phyloP scores from a whole-genome alignment of 208 protist genomes.

The Leishmania aethiopica region DNA sequence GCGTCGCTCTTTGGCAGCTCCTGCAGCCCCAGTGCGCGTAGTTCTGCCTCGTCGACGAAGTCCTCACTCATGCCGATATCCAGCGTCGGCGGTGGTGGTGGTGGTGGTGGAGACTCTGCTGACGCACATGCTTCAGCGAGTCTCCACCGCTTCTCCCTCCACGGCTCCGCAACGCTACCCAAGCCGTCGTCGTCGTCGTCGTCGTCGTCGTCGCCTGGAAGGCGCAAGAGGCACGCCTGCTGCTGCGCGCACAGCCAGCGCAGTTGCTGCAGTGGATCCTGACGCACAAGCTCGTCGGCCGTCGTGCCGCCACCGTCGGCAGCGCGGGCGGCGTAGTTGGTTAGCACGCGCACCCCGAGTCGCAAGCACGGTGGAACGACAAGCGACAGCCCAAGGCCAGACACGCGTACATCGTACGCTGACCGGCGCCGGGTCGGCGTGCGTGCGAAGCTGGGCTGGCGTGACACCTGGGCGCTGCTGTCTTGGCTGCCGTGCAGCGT shows the following conservation, averaged over 20 bases:
- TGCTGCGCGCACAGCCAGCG: slow-evolving; percentile 27
- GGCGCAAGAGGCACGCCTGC: neutral
- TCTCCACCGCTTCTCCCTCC: neutral
- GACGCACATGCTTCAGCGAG: neutral
- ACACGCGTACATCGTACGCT: slow-evolving; percentile 47
- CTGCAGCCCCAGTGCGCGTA: slow-evolving; percentile 14
- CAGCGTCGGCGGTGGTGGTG: neutral
- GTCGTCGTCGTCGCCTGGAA: too few relatives aligned
- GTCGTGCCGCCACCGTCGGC: slow-evolving; percentile 12
- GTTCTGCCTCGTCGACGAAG: slow-evolving; percentile 13
- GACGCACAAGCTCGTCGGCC: slow-evolving; percentile 21
- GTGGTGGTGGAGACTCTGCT: neutral
- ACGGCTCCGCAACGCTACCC: neutral
- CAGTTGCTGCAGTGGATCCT: slow-evolving; percentile 26
- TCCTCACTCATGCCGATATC: neutral
- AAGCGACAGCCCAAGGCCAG: slow-evolving; percentile 50
- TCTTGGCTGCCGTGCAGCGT: too few relatives aligned
- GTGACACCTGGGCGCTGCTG: too few relatives aligned
- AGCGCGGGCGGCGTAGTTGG: slow-evolving; percentile 1
- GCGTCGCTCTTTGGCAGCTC: neutral
- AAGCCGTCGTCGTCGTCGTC: neutral
- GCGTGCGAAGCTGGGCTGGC: neutral
- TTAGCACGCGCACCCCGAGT: slow-evolving; percentile 26
- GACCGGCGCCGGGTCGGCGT: slow-evolving; percentile 2
- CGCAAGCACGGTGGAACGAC: slow-evolving; percentile 47